A percentile compares a stretch with the other conserved stretches of the same genome.
Evolutionary conservation across 371 early-diverging fungal species (phyloP).

Genomic region (Choanephora cucurbitarum): DNA sequence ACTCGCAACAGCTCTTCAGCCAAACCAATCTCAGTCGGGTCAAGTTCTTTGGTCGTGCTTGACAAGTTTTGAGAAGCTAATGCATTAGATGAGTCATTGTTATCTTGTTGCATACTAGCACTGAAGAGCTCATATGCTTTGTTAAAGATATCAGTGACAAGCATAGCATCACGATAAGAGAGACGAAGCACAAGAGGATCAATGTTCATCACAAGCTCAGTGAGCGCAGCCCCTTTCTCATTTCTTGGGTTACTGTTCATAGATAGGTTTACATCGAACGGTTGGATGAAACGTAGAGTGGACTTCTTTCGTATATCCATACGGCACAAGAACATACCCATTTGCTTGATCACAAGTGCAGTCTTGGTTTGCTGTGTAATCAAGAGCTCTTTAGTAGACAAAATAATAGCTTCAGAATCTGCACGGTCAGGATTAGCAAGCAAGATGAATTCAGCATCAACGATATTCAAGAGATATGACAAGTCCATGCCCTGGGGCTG

Average conservation of each 20-base stretch:
- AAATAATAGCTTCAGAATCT: constrained; percentile 87
- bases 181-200: constrained; percentile 70
- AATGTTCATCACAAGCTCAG: constrained; percentile 58
- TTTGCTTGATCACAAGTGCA: constrained; percentile 74
- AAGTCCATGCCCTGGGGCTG: constrained; percentile 35
- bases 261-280: constrained; percentile 79
- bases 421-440: constrained; percentile 75
- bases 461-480: constrained; percentile 75
- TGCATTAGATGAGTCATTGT: neutral
- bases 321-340: constrained; percentile 91
- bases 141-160: constrained; percentile 84
- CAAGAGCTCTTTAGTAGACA: constrained; percentile 78
- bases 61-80: constrained; percentile 9
- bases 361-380: constrained; percentile 77
- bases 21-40: constrained; percentile 13
- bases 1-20: constrained; percentile 53
- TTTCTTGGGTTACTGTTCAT: constrained; percentile 60
- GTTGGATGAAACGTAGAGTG: constrained; percentile 83
- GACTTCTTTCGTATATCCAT: constrained; percentile 86
- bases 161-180: constrained; percentile 82
- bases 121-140: constrained; percentile 66
- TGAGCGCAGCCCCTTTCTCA: constrained; percentile 21
- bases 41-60: constrained; percentile 5
- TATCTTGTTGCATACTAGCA: constrained; percentile 7
- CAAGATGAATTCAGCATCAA: constrained; percentile 87